These are phyloP conservation scores for Carex pumila DNA, from an alignment of 176 grass and related monocot genomes.

Conservation along the genomic window DNA sequence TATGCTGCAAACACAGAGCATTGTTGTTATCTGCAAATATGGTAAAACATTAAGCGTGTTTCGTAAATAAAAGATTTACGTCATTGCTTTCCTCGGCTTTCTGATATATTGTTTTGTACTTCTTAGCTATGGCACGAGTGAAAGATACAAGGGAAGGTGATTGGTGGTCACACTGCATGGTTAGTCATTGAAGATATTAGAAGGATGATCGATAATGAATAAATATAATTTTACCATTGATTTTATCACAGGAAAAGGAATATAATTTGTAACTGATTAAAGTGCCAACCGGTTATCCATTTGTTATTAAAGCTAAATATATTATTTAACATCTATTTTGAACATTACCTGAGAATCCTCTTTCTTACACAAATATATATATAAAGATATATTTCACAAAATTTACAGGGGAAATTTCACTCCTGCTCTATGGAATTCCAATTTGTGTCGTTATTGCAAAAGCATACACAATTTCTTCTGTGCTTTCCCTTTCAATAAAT, in stretches of 20 bases:
- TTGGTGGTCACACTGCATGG: constrained; percentile 75
- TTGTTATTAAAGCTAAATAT: too few relatives aligned
- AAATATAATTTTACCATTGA: constrained; percentile 12
- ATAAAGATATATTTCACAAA: too few relatives aligned
- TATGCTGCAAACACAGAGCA: background rate
- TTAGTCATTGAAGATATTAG: constrained; percentile 65
- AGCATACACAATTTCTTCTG: too few relatives aligned
- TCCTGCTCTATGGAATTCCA: too few relatives aligned
- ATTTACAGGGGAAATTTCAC: too few relatives aligned
- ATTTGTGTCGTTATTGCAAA: too few relatives aligned
- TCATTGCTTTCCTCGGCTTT: background rate
- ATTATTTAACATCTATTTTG: too few relatives aligned
- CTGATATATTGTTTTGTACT: too few relatives aligned
- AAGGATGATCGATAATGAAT: constrained; percentile 77
- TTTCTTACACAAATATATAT: too few relatives aligned
- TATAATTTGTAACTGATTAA: background rate
- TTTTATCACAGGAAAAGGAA: background rate
- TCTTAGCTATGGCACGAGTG: constrained; percentile 63
- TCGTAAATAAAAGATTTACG: background rate
- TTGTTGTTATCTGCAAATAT: background rate
- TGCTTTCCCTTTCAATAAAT: too few relatives aligned
- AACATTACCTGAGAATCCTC: too few relatives aligned
- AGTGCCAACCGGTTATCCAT: too few relatives aligned
- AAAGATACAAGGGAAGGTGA: constrained; percentile 50
- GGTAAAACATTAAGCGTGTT: background rate